phyloP scores from a whole-genome alignment of 768 basidiomycete species.

The Dendrothele bispora region DNA sequence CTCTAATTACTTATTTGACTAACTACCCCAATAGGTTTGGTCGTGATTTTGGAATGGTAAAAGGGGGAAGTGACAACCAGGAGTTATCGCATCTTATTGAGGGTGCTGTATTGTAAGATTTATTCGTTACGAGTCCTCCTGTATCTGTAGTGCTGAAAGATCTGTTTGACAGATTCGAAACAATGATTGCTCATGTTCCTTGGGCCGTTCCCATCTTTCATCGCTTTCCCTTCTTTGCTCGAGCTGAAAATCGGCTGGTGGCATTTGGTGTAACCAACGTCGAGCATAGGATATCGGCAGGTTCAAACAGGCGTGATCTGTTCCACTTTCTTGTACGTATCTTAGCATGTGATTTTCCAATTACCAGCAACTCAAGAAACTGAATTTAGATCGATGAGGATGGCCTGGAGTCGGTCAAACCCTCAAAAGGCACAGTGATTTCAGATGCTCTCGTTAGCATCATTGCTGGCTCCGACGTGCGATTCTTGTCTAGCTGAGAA shows the following conservation, averaged over 20 bases:
- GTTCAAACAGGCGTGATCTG: background rate
- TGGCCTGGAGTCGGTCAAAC: constrained; percentile 30
- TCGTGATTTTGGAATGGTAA: constrained; percentile 39
- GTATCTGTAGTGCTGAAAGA: no score
- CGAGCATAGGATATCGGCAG: background rate
- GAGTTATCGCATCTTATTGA: no score
- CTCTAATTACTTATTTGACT: background rate
- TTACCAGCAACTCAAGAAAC: background rate
- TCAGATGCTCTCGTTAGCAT: constrained; percentile 39
- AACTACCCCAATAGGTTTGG: background rate
- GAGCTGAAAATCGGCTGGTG: no score
- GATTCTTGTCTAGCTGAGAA: background rate
- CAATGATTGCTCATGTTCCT: no score
- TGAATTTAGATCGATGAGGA: constrained; percentile 36
- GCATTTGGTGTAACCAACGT: background rate
- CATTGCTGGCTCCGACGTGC: constrained; percentile 39
- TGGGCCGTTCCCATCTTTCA: no score
- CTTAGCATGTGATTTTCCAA: background rate
- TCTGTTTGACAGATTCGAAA: no score
- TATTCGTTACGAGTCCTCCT: no score
- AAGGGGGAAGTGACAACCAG: no score
- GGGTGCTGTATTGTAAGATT: no score
- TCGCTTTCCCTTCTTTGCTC: no score
- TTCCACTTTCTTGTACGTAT: background rate
- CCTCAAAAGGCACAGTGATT: constrained; percentile 31